Evolutionary conservation across 73 alveolate species (phyloP).

Genomic region (Tetrahymena borealis): DNA sequence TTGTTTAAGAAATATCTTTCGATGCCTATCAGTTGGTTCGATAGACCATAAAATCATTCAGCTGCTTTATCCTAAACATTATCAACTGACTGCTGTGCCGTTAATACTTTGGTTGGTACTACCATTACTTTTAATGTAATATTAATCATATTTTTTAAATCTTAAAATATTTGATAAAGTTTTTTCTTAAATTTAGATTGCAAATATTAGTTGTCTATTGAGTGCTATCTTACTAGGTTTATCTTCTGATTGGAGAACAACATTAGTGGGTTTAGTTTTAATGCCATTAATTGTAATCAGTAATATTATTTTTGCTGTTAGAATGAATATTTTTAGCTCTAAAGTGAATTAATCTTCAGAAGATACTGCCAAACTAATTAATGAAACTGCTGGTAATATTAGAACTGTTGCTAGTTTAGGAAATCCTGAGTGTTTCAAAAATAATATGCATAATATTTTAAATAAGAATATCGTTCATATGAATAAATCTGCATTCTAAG

Average conservation of each 20-base stretch:
- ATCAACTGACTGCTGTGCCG: slow-evolving; percentile 20
- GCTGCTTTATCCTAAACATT: slow-evolving; percentile 71
- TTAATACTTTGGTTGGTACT: slow-evolving; percentile 47
- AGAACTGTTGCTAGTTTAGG: background rate
- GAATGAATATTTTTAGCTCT: background rate
- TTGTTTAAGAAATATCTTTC: slow-evolving; percentile 52
- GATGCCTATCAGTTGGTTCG: slow-evolving; percentile 80
- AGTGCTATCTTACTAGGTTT: slow-evolving; percentile 27
- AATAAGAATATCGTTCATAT: background rate
- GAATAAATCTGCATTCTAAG: background rate
- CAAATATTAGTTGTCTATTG: slow-evolving; percentile 1
- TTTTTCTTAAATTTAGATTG: slow-evolving; percentile 14
- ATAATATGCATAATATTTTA: background rate
- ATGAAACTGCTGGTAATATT: background rate
- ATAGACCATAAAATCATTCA: slow-evolving; percentile 66
- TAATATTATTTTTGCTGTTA: slow-evolving; percentile 7
- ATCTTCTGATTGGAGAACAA: slow-evolving; percentile 33
- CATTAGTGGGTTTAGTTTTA: slow-evolving; percentile 34
- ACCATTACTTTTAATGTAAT: slow-evolving; percentile 44
- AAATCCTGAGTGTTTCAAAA: background rate
- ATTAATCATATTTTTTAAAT: background rate
- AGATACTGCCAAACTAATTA: background rate
- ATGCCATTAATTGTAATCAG: slow-evolving; percentile 41
- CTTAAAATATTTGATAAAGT: background rate
- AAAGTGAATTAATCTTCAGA: background rate